Base-by-base conservation (phyloP, 352 stramenopile genomes). In the Phytopythium chamaehyphon region DNA sequence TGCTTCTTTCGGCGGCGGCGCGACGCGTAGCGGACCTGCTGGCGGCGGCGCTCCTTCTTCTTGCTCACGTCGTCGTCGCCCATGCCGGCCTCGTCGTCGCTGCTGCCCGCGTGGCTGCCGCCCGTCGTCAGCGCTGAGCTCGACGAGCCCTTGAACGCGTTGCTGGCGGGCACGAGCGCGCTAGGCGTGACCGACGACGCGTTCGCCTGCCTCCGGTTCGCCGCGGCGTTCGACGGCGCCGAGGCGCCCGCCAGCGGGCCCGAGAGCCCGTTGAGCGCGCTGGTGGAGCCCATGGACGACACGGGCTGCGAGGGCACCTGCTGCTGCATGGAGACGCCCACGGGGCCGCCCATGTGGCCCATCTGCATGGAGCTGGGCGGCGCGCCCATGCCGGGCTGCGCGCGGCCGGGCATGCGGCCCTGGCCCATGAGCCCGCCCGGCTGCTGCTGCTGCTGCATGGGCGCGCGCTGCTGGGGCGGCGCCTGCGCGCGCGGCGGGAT, bases 1-100 rank as follows among this genome's bases (percentile, higher is more conserved):
- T 88, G 82, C 68, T 93, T 93, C 54, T 88, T 87, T 50, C 82
- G 82, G 45, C 82, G 82, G 31, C 79, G 78, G 37, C 76, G 77
- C 48, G 82, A 92, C 39, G 82, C 82, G 49, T 89, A 87, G 35
- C 82, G 79, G 9, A 92, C 82, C 55, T 92, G 82, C 59, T 87
- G 72, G 40, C 76, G 76, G 38, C 82, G 79, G 2, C 80, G 78
- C 54, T 92, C 82, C 54, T 88, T 90, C 67, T 92, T 92, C 64
- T 91, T 88, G 58, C 75, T 70, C 19, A 46, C 54, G 48, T 86
- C 73, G 24, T 86, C 74, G 28, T 88, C 76, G 1, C 61, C 63
- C 54, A 80, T 59, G 7, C 51, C 57, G 0, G 55, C 54, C 14
- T 86, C 80, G 11, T 88, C 73, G 21, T 87, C 76, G 48, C 73